Evolutionary conservation across 108 stramenopile genomes (phyloP).

Genomic region (Schizochytrium sp.): DNA sequence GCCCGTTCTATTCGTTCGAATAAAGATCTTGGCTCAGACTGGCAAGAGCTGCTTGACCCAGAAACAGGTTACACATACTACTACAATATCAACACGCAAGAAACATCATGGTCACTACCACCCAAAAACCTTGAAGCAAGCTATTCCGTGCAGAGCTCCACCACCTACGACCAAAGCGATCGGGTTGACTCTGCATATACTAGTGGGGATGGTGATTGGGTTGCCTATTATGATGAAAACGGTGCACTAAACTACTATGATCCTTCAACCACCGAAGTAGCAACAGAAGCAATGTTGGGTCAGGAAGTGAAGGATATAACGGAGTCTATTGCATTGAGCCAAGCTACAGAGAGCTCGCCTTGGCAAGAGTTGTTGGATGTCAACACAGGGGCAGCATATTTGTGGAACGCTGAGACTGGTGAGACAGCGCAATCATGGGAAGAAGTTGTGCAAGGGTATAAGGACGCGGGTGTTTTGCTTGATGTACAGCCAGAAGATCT

Average conservation of each 20-base stretch:
- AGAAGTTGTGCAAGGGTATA: slow-evolving; percentile 40
- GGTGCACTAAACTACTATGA: slow-evolving; percentile 17
- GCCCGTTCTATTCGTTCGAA: slow-evolving; percentile 16
- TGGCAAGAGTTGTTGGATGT: slow-evolving; percentile 52
- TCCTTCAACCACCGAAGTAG: background rate
- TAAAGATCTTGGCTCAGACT: slow-evolving; percentile 27
- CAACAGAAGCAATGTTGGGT: background rate
- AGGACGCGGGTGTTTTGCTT: background rate
- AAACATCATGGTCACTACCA: slow-evolving; percentile 52
- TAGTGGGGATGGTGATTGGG: background rate
- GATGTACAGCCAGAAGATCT: slow-evolving; percentile 23
- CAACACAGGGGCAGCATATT: background rate
- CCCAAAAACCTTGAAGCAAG: background rate
- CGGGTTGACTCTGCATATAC: background rate
- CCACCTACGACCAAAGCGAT: background rate
- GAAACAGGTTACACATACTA: slow-evolving; percentile 58
- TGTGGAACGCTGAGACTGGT: slow-evolving; percentile 30
- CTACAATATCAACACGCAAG: background rate
- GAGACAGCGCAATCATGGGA: slow-evolving; percentile 33
- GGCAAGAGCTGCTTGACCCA: slow-evolving; percentile 59
- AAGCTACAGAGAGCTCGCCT: background rate
- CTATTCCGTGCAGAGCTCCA: background rate
- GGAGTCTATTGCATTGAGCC: background rate
- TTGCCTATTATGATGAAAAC: background rate
- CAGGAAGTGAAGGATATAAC: slow-evolving; percentile 7